Evolutionary conservation across 106 monocot genomes (phyloP), one percentile per base, ranked within the genome.

Genomic region (Gastrodia elata): DNA sequence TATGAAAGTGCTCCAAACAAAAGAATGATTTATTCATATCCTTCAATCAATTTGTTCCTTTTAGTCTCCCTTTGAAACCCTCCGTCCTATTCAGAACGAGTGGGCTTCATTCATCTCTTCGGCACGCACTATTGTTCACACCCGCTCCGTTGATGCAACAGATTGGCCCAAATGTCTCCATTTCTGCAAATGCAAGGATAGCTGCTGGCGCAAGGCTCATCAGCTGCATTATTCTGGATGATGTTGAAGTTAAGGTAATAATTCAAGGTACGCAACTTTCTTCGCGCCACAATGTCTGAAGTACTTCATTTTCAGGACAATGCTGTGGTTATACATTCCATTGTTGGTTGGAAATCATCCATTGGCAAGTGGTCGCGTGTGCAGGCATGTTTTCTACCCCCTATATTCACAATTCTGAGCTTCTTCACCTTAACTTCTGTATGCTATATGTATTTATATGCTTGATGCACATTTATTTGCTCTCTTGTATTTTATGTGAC

Each of bases 121-220:
- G 8, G 26, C 37, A 38, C 67, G 20, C 38, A 36, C 35, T 67
- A 8, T n/a, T n/a, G n/a, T 67, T 38, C 5, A 41, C 27, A 16
- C 64, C 37, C 56, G 32, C 36, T 72, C 38, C 56, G 32, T 38
- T 72, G 34, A 68, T 82, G 73, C 27, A 68, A 73, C 90, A 98
- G 97, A 91, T 98, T 78, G 97, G 97, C 24, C 93, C 90, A 16
- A 93, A 92, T 87, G 93, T 98, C 46, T 98, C 97, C 34, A 88
- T 98, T 69, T 98, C 97, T 75, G 97, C 97, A 75, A 98, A 98
- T 88, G 97, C 97, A 68, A 84, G 93, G 27, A 80, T 98, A 73
- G 97, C 87, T 52, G 86, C 97, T 79, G 97, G 97, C 74, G 97
- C 48, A 22, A 91, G 97, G 73, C 93, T 93, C 38, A 88, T 89